These are phyloP conservation scores for Kernera saxatilis DNA, from an alignment of 345 rosid species.

Conservation along the genomic window DNA sequence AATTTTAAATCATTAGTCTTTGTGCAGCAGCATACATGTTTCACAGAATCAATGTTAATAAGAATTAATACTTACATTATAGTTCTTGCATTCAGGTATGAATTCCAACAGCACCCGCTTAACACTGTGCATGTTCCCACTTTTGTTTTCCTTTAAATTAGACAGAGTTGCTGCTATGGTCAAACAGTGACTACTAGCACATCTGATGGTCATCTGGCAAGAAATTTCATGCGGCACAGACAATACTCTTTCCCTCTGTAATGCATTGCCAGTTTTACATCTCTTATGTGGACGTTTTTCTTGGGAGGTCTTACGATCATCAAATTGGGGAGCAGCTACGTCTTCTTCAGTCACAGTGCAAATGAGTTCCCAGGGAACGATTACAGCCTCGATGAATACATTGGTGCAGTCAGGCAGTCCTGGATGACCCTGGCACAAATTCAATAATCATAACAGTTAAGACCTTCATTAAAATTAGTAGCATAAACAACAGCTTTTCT, in stretches of 20 bases:
- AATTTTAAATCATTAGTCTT: neutral
- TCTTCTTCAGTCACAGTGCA: constrained; percentile 44
- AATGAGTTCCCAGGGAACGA: constrained; percentile 72
- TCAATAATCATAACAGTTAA: constrained; percentile 12
- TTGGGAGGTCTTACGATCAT: constrained; percentile 14
- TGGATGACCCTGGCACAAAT: constrained; percentile 43
- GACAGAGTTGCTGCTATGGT: constrained; percentile 42
- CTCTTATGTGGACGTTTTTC: constrained; percentile 47
- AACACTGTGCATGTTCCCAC: constrained; percentile 31
- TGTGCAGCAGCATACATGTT: neutral
- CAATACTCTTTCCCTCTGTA: constrained; percentile 18
- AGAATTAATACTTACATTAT: constrained; percentile 22
- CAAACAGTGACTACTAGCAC: constrained; percentile 18
- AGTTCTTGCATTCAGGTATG: constrained; percentile 25
- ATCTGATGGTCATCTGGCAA: constrained; percentile 51
- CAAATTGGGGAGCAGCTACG: constrained; percentile 16
- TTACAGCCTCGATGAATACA: constrained; percentile 56
- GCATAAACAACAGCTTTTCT: neutral
- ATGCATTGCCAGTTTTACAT: constrained; percentile 30
- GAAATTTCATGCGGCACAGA: constrained; percentile 30
- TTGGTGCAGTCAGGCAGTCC: constrained; percentile 33
- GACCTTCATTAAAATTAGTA: neutral
- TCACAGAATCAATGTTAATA: neutral
- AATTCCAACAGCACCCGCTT: constrained; percentile 63
- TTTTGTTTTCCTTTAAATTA: constrained; percentile 26